Evolutionary conservation across 768 basidiomycete genomes (phyloP), one percentile per base, ranked within the genome.

Genomic region (Boletus coccyginus): DNA sequence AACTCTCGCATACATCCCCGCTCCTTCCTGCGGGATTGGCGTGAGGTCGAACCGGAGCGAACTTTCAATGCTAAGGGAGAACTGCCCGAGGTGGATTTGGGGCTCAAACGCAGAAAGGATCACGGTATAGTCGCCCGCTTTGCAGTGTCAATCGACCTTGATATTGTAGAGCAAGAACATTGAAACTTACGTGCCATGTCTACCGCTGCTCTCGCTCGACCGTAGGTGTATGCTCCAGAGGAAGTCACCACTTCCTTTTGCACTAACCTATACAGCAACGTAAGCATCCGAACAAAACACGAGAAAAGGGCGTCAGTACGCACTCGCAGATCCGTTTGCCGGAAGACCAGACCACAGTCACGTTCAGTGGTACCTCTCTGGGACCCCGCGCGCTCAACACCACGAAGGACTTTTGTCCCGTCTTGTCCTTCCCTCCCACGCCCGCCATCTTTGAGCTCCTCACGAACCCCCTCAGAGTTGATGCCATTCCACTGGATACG

Each of bases 71-170:
- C 77, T 77, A 27, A 97, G 69, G 1, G 76, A 78, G 71, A 86
- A 96, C 10, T 78, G 59, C 3, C 91, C 92, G 5, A 78, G 76
- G 54, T 89, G 82, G 13, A 73, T 74, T 46, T 66, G 69, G 1
- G 92, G 86, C 57, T 91, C 87, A 66, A 94, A 97, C 0, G 91
- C 79, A 1, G 96, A 98, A 9, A 91, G 77, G n/a, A 94, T 78
- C 24, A 97, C 59, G 0, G 88, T 93, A 63, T 94, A 97, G 47
- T 86, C 81, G 0, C 93, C 94, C 55, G 72, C 72, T 71, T 55
- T 50, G 14, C 33, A 40, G 19, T 33, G 9, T n/a, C 2, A 3
- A 21, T 66, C 14, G 62, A 9, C 10, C 29, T 47, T 21, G 27
- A 31, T 0, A 10, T 11, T 3, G 35, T 3, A 11, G 38, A 52